phyloP scores from a whole-genome alignment of 192 early-diverging fungal species.

The Haplosporangium gracile region DNA sequence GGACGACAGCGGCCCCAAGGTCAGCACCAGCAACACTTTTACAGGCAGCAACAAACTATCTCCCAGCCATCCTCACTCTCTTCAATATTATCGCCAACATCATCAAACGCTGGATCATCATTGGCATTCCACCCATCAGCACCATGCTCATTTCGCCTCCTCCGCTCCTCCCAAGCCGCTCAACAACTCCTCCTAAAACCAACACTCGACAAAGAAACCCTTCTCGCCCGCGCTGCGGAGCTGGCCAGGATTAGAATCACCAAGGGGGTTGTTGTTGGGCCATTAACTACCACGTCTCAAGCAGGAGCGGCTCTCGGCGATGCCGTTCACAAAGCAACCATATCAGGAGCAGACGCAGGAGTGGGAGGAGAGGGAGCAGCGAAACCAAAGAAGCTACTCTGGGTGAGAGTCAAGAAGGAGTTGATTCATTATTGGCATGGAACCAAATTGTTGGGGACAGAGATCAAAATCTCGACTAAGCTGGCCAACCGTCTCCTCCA shows the following conservation, averaged over 20 bases:
- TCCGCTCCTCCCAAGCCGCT: constrained; percentile 30
- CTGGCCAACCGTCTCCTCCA: constrained; percentile 82
- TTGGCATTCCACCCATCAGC: not conserved
- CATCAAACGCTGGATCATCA: not conserved
- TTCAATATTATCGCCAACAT: not conserved
- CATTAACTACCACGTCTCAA: not conserved
- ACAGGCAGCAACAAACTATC: not conserved
- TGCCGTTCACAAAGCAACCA: not conserved
- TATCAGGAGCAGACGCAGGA: not conserved
- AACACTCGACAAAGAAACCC: constrained; percentile 47
- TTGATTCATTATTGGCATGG: constrained; percentile 95
- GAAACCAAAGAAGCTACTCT: constrained; percentile 72
- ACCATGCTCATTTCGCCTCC: constrained; percentile 33
- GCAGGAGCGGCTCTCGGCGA: not conserved
- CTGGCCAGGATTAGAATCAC: constrained; percentile 54
- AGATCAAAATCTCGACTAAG: constrained; percentile 87
- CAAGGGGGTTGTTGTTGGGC: constrained; percentile 22
- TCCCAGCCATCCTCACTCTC: not conserved
- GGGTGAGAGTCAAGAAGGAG: constrained; percentile 90
- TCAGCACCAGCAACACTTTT: too few relatives aligned
- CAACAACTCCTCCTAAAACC: constrained; percentile 31
- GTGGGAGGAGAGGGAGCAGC: not conserved
- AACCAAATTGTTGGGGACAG: constrained; percentile 89
- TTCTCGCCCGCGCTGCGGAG: constrained; percentile 46
- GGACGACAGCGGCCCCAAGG: too few relatives aligned